Percentiles rank a stretch among this genome's conserved stretches.
phyloP scores from a whole-genome alignment of 140 eudicot genomes.

The Stevia rebaudiana region DNA sequence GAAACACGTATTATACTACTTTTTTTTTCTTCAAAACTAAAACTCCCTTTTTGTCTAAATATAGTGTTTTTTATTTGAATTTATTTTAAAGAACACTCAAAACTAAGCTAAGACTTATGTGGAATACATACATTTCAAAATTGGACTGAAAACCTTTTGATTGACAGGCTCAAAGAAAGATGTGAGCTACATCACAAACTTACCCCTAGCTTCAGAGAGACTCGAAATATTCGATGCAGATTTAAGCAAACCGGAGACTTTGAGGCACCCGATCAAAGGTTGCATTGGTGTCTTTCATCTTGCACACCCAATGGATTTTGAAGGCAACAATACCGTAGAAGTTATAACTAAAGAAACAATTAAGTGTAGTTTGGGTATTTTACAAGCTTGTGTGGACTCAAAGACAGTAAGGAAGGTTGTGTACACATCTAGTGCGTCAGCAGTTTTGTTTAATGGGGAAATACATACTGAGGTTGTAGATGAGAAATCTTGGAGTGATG shows the following conservation, averaged over 20 bases:
- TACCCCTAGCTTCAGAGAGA: slow-evolving; percentile 39
- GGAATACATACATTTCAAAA: neutral
- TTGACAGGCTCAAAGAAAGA: slow-evolving; percentile 22
- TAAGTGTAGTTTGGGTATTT: slow-evolving; percentile 30
- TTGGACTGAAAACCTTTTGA: neutral
- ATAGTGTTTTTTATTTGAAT: no score
- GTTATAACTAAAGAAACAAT: slow-evolving; percentile 20
- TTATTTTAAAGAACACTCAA: no score
- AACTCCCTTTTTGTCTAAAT: no score
- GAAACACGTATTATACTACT: no score
- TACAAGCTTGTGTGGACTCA: slow-evolving; percentile 40
- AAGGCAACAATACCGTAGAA: slow-evolving; percentile 23
- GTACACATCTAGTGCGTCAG: slow-evolving; percentile 41
- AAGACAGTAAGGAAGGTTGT: slow-evolving; percentile 43
- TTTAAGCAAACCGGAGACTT: slow-evolving; percentile 35
- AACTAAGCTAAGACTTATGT: neutral
- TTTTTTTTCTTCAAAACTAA: no score
- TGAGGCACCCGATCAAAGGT: slow-evolving; percentile 28
- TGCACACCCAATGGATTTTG: slow-evolving; percentile 42
- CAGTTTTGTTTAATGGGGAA: slow-evolving; percentile 20
- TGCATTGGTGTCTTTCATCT: slow-evolving; percentile 48
- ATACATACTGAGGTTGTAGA: slow-evolving; percentile 12
- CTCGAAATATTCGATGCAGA: slow-evolving; percentile 41
- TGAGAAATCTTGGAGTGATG: slow-evolving; percentile 50
- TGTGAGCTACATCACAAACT: slow-evolving; percentile 40